A percentile compares a stretch with the other conserved stretches of the same genome.
These are phyloP conservation scores for Pharus latifolius DNA, from an alignment of 176 grass and related monocot genomes.

Conservation along the genomic window DNA sequence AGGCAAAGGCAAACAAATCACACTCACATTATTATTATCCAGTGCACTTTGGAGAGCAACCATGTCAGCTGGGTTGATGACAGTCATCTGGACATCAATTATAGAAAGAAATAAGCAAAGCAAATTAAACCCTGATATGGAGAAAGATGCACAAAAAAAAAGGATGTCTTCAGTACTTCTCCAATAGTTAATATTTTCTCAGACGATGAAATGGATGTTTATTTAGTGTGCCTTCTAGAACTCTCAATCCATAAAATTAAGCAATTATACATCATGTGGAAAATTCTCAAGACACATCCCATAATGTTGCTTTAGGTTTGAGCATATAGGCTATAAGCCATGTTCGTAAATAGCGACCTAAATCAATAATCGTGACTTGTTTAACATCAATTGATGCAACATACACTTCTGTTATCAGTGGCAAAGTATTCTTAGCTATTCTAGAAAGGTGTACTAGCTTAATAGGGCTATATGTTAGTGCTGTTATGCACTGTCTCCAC, in stretches of 20 bases:
- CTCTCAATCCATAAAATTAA: not conserved
- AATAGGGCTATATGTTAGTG: no score
- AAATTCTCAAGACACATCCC: not conserved
- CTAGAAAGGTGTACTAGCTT: no score
- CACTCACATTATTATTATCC: constrained; percentile 75
- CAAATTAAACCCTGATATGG: not conserved
- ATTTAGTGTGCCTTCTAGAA: not conserved
- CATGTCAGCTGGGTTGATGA: constrained; percentile 93
- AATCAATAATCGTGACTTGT: no score
- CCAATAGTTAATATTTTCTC: not conserved
- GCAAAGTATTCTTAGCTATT: no score
- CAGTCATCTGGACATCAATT: constrained; percentile 60
- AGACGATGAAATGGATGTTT: not conserved
- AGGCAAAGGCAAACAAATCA: not conserved
- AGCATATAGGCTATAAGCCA: not conserved
- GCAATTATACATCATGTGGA: not conserved
- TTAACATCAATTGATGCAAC: no score
- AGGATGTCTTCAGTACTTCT: not conserved
- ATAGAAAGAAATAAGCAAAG: constrained; percentile 15
- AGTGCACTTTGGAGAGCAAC: constrained; percentile 63
- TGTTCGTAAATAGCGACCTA: no score
- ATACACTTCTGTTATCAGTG: no score
- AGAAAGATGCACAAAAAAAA: not conserved
- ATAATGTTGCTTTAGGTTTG: not conserved
- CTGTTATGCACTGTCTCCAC: no score